Percentiles rank a stretch among this genome's conserved stretches.
Conservation (phyloP, 768 basidiomycete genomes). For the Lactarius sanguifluus region DNA sequence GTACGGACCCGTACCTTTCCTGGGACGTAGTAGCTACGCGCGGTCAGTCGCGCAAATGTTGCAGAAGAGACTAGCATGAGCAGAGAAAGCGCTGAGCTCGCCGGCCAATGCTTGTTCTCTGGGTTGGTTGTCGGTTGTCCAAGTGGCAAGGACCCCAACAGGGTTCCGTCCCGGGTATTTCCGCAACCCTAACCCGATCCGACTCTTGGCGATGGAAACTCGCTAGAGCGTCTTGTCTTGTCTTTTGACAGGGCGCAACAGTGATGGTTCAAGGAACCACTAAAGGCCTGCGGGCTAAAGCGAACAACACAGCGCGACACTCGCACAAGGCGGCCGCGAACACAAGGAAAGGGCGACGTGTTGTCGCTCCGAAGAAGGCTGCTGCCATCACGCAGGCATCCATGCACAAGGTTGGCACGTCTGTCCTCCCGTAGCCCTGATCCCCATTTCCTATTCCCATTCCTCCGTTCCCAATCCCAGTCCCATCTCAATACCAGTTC, state of each 20-base stretch:
- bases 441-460: not conserved
- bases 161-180: constrained; percentile 2
- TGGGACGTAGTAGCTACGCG: constrained; percentile 10
- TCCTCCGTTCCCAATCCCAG: not conserved
- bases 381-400: constrained; percentile 67
- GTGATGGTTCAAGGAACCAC: constrained; percentile 82
- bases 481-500: not conserved
- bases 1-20: constrained; percentile 18
- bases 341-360: constrained; percentile 75
- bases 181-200: constrained; percentile 27
- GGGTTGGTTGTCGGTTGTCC: constrained; percentile 1
- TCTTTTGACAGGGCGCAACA: not conserved
- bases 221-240: not conserved
- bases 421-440: not conserved
- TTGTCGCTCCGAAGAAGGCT: constrained; percentile 81
- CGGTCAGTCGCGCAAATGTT: constrained; percentile 24
- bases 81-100: constrained; percentile 2
- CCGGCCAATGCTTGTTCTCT: not conserved
- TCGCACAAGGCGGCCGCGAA: constrained; percentile 66
- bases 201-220: constrained; percentile 30
- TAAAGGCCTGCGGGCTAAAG: constrained; percentile 69
- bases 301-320: constrained; percentile 49
- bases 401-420: constrained; percentile 64
- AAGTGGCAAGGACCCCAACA: not conserved
- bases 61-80: constrained; percentile 44